A percentile compares a stretch with the other conserved stretches of the same genome.
Conservation (phyloP, 2,329 filamentous ascomycete genomes). For the Fusarium sp. region DNA sequence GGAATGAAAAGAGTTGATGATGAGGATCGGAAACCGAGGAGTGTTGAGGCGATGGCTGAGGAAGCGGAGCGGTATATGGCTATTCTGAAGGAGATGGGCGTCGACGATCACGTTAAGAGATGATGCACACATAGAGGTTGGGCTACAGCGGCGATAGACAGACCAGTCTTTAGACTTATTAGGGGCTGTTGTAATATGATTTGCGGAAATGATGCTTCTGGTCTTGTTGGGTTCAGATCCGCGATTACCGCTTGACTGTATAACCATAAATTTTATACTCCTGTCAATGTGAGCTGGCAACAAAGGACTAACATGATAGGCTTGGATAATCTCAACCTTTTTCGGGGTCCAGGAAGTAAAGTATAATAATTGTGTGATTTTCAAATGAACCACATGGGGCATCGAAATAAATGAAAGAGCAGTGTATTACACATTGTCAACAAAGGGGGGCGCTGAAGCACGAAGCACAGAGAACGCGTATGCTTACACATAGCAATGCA, state of each 20-base stretch:
- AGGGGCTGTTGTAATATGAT: background rate
- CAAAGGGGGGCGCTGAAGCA: background rate
- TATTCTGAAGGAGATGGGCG: constrained; percentile 58
- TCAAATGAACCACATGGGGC: background rate
- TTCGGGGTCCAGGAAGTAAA: background rate
- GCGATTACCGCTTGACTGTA: background rate
- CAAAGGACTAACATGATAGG: background rate
- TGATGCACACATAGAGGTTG: background rate
- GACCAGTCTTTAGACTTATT: background rate
- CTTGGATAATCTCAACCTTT: background rate
- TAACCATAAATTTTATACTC: background rate
- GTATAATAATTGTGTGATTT: background rate
- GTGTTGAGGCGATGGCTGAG: constrained; percentile 78
- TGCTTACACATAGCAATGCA: background rate
- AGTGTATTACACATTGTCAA: background rate
- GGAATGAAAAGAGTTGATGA: constrained; percentile 78
- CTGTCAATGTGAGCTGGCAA: too few relatives aligned
- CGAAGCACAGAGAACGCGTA: background rate
- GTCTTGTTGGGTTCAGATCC: background rate
- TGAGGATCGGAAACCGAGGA: constrained; percentile 73
- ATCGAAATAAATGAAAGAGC: background rate
- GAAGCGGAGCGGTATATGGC: constrained; percentile 77
- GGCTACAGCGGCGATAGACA: background rate
- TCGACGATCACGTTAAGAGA: constrained; percentile 30
- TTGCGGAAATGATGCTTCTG: background rate